Conservation (phyloP, 345 rosid species). For the Pugionium dolabratum region DNA sequence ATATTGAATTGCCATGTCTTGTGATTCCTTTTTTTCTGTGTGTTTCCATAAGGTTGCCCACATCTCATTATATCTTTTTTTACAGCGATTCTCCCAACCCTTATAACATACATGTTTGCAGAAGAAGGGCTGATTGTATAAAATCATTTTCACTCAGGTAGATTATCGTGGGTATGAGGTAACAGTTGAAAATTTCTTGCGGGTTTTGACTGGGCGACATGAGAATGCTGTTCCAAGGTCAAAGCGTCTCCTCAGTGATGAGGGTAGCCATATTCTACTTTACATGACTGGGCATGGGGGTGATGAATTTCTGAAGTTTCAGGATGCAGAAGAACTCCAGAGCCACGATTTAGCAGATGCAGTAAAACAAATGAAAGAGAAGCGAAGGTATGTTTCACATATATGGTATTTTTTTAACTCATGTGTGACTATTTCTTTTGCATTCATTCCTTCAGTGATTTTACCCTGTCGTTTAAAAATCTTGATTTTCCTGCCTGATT, state of each 20-base stretch:
- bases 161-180: constrained; percentile 99
- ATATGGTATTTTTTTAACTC: constrained; percentile 18
- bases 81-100: background rate
- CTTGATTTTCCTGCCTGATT: constrained; percentile 3
- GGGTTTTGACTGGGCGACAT: constrained; percentile 92
- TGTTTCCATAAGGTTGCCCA: background rate
- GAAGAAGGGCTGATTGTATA: constrained; percentile 35
- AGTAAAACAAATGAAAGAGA: constrained; percentile 98
- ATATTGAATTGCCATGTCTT: background rate
- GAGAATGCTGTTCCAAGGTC: constrained; percentile 96
- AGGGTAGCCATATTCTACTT: constrained; percentile 95
- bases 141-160: constrained; percentile 58
- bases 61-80: background rate
- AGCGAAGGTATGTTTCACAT: constrained; percentile 57
- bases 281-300: constrained; percentile 99
- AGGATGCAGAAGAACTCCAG: constrained; percentile 96
- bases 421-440: constrained; percentile 18
- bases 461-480: constrained; percentile 1
- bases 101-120: background rate
- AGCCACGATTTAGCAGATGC: constrained; percentile 99
- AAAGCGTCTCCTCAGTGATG: constrained; percentile 95
- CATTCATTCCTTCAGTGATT: background rate
- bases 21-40: background rate
- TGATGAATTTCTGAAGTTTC: constrained; percentile 93
- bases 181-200: constrained; percentile 83